Evolutionary conservation across 768 basidiomycete genomes (phyloP), one percentile per base, ranked within the genome.

Genomic region (Rhodotorula kratochvilovae): DNA sequence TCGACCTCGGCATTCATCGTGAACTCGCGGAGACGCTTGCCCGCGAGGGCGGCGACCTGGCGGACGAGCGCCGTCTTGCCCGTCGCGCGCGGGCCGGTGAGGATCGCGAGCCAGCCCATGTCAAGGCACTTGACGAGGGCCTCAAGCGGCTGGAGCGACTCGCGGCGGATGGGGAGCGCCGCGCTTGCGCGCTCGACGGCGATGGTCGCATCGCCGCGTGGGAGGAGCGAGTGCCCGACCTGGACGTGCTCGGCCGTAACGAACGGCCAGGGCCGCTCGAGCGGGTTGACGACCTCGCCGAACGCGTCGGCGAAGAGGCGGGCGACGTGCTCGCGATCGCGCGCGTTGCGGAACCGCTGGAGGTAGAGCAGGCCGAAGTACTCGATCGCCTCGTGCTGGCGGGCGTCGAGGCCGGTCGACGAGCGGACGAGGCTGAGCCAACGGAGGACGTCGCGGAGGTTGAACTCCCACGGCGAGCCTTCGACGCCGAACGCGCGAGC

Each of bases 381-480:
- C 45, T 87, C 85, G 89, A 78, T 87, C 84, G 61, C 66, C n/a
- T 57, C 73, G 73, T 50, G 78, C 79, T 45, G 63, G 8, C 63
- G 60, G 2, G 45, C 60, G 65, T 82, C 81, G 53, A 81, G 67
- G 2, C 80, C 80, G 45, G 81, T 78, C 55, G 76, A 73, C 27
- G 69, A 55, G 35, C 74, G 70, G 23, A 82, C 66, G 50, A 83
- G 85, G 0, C 83, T 83, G 45, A 89, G 87, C 94, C 96, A 96
- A 56, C 96, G 87, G 68, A 92, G 86, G 67, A 97, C 84, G 80
- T 99, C 95, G 23, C 95, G 90, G 42, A 99, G 84, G 79, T 99
- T 99, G 83, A 98, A 96, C 79, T 99, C 95, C 95, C 95, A 99
- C 10, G 95, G 96, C 66, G 86, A 73, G 15, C 71, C 69, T 46